Percentiles rank a stretch among this genome's conserved stretches.
These are phyloP conservation scores for Talaromyces sp. DNA, from an alignment of 2,329 filamentous ascomycete genomes.

Conservation along the genomic window DNA sequence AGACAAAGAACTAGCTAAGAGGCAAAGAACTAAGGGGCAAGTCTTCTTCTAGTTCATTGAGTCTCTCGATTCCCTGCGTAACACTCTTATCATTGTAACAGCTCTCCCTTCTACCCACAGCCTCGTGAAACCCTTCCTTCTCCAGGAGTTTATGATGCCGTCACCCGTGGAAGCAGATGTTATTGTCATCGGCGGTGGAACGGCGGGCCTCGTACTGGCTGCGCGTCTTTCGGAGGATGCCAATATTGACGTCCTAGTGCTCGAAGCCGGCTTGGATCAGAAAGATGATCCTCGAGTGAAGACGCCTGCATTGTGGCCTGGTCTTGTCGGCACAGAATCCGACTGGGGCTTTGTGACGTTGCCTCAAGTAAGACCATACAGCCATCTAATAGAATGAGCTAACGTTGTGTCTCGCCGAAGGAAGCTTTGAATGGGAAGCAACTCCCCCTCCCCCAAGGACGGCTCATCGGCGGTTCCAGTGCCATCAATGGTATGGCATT, in stretches of 20 bases:
- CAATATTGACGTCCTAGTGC: constrained; percentile 9
- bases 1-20: too few relatives aligned
- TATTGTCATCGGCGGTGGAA: constrained; percentile 11
- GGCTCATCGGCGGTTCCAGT: constrained; percentile 21
- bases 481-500: constrained; percentile 29
- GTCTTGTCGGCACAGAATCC: constrained; percentile 6
- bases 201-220: constrained; percentile 11
- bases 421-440: constrained; percentile 13
- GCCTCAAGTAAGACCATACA: constrained; percentile 10
- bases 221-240: constrained; percentile 11
- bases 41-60: too few relatives aligned
- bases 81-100: too few relatives aligned
- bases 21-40: too few relatives aligned
- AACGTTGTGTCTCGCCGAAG: not conserved
- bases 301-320: constrained; percentile 9
- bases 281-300: constrained; percentile 13
- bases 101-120: too few relatives aligned
- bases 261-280: constrained; percentile 14
- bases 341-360: constrained; percentile 10
- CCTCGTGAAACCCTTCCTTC: too few relatives aligned
- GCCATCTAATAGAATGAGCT: not conserved
- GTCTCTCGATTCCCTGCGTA: too few relatives aligned
- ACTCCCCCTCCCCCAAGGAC: constrained; percentile 9
- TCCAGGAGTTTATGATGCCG: too few relatives aligned
- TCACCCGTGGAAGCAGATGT: not conserved